Evolutionary conservation across 371 early-diverging fungal species (phyloP), one percentile per base, ranked within the genome.

Genomic region (Circinella umbellata): DNA sequence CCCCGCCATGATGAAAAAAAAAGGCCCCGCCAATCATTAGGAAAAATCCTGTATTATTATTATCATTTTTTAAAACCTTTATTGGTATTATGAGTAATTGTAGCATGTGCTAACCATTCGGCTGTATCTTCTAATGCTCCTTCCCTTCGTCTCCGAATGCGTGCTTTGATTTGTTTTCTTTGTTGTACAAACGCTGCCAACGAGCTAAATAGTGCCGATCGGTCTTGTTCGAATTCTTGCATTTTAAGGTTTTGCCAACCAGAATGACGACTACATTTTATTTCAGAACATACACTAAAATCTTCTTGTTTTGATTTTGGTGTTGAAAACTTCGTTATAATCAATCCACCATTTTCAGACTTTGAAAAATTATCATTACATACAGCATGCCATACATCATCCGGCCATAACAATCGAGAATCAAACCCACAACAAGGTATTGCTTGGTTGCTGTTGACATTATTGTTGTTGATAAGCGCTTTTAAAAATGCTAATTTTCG

Each of bases 161-260:
- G 73, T 8, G 73, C 73, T 49, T 81, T 81, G 18, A 80, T 77
- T 38, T 81, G 79, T 18, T 82, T 80, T 11, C 80, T 68, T 61
- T 81, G 80, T 53, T 75, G 60, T 64, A 73, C 78, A 14, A 79
- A 66, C 70, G 76, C 73, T n/a, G 73, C 69, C 60, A 81, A 63
- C 6, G 77, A 69, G 15, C 65, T 67, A 49, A 81, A 76, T 34
- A 80, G 76, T 55, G 79, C 77, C 1, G 72, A 68, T 20, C 82
- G 75, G 63, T 88, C 89, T 67, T 85, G 85, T 46, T 86, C 89
- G 39, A 88, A 70, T 64, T 88, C 89, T 42, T 80, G 69, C 6
- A 70, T 65, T 36, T 86, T 85, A 18, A 84, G 71, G 47, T 83
- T 82, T 53, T 86, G 83, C 86, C 89, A 87, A 14, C 81, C 79